Evolutionary conservation across 192 early-diverging fungal species (phyloP), one percentile per base, ranked within the genome.

Genomic region (Geranomyces michiganensis): DNA sequence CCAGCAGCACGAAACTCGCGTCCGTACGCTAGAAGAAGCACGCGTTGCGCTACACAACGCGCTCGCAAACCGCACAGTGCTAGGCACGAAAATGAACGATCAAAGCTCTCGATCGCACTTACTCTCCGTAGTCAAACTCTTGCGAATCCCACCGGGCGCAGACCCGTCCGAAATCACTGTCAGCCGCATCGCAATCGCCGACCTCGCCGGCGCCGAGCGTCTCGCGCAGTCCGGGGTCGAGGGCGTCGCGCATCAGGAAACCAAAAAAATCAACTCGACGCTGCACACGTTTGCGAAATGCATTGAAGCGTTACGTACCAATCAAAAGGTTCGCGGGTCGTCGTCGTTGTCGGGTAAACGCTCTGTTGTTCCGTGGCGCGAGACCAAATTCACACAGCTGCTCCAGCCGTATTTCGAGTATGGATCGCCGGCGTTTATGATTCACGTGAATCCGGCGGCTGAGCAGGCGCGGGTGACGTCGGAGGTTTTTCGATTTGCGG

Each of bases 351-450:
- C 73, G 1, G 33, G 56, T 8, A 65, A 65, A 33, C 67, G 45
- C 22, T 12, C 51, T 26, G 22, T 30, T 14, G 61, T 51, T 0
- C 73, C 73, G 13, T 74, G 73, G 73, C 73, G 73, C 26, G 73
- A 68, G 10, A 68, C 65, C 66, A 74, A 74, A 53, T 51, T 74
- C 24, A 74, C 73, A 17, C 13, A 29, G 59, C 65, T 74, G 13
- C 22, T 74, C 48, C 73, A 74, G 45, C 73, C 73, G 24, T 74
- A 74, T 47, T 74, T 74, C 60, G 73, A 74, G 65, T 26, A 44
- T 45, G 73, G 73, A 4, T 47, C 29, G 51, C 56, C 65, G 22
- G 70, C 44, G 22, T 63, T 71, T 46, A 47, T 63, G n/a, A 64
- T 63, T 13, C 43, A 63, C 49, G 70, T 71, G 13, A 62, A 71